Evolutionary conservation across 768 basidiomycete genomes (phyloP), one percentile per base, ranked within the genome.

Genomic region (Lepiota brunneoincarnata): DNA sequence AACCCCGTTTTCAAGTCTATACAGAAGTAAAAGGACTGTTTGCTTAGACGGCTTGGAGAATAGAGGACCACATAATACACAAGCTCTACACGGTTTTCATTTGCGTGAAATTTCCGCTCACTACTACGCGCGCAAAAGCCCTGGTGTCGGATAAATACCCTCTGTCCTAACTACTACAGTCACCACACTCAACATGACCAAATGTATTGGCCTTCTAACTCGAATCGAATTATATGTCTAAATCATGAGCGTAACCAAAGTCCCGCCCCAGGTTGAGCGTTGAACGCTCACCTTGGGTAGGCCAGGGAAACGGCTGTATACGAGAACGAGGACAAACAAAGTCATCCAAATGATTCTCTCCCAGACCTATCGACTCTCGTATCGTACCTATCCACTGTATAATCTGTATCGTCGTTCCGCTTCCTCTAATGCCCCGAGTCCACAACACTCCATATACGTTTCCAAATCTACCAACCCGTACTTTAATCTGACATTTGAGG

Each of bases 401-500:
- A 46, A 28, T 38, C 28, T 42, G 28, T 36, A 21, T 23, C 42
- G 46, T 12, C 46, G 39, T 26, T 41, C 49, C 10, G 54, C 61
- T 51, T 50, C 28, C 26, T 59, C 63, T 35, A 47, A 57, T 5
- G 54, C 59, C 31, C 56, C 58, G 46, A 72, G 59, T 50, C 72
- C 73, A 10, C 66, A 71, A 37, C 77, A 78, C 63, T 77, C 79
- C 1, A 82, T 89, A 46, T 89, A 84, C 64, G 73, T 93, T 11
- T 96, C 93, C 0, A 76, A 75, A 24, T 91, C 91, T 14, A 82
- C 79, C 4, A 79, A 93, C 61, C 92, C 94, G 2, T 91, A 86
- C 69, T 93, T 95, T 70, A 97, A 97, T 68, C 80, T 97, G 39
- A 82, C 91, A 0, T 81, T 90, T 47, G 94, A 97, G 68, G 93